These are phyloP conservation scores for Oidium heveae DNA, from an alignment of 2,329 filamentous ascomycete species.

Conservation along the genomic window DNA sequence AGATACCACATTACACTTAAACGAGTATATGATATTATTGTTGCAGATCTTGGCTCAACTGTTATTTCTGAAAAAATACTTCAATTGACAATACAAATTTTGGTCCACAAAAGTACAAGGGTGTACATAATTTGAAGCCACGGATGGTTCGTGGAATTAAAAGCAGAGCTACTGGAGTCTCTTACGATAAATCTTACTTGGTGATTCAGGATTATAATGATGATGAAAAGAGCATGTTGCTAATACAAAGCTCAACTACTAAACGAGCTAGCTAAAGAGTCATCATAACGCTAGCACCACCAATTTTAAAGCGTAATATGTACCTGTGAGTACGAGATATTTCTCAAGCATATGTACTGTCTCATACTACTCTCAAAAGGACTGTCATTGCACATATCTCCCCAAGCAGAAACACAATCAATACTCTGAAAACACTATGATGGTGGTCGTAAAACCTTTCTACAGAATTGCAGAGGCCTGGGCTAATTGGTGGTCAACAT, in stretches of 20 bases:
- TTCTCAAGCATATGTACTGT: neutral
- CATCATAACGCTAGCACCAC: neutral
- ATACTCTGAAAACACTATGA: neutral
- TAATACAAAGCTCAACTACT: neutral
- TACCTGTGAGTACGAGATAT: too few species aligned
- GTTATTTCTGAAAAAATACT: too few species aligned
- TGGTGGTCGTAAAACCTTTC: neutral
- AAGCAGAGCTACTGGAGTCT: neutral
- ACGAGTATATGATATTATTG: too few species aligned
- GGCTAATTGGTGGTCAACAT: conserved; percentile 1
- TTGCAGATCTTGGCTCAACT: too few species aligned
- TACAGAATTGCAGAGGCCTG: conserved; percentile 1
- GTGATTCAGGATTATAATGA: too few species aligned
- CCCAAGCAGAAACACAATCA: neutral
- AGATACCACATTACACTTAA: too few species aligned
- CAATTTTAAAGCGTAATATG: neutral
- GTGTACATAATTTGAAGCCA: neutral
- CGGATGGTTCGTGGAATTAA: neutral
- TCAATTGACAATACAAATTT: too few species aligned
- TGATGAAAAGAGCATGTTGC: too few species aligned
- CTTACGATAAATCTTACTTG: neutral
- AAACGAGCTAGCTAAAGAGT: neutral
- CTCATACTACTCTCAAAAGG: neutral
- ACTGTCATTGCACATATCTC: neutral
- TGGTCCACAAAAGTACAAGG: neutral